Evolutionary conservation across 768 basidiomycete species (phyloP), one percentile per base, ranked within the genome.

Genomic region (Goffeauzyma gilvescens): DNA sequence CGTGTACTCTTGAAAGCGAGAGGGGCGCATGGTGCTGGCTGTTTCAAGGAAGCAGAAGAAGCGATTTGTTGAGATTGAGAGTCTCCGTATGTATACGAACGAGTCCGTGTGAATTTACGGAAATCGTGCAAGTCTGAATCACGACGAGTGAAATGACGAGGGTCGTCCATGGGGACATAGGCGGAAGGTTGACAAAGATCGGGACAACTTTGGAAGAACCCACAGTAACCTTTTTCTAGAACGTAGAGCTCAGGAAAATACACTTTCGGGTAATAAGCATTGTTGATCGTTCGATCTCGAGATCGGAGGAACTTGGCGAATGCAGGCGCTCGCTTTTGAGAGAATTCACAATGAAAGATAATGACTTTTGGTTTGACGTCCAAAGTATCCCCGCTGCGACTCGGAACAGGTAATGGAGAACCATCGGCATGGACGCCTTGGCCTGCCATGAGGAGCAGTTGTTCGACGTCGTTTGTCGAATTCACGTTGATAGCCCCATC

Each of bases 261-360:
- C 31, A 95, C 78, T 58, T 74, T 80, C 4, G 93, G 93, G 61
- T 98, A 98, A 15, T 75, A 64, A 46, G 81, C 79, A 49, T 81
- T 78, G 65, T 95, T 95, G 68, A 81, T 66, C 1, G 78, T 73
- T 35, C 93, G 79, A 58, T 98, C 93, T 60, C 75, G 79, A 23
- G 81, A 79, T 43, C 93, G 79, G 21, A 96, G 69, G 59, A 89
- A 79, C 64, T 90, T 93, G 18, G 93, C 93, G 57, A 90, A 85
- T 7, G 90, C 90, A 1, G 93, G 93, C 1, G 87, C 93, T 32
- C 93, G 72, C 66, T 93, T 93, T 14, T 74, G 79, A 50, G 83
- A 87, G 59, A 95, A 95, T 65, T 98, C 93, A 68, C 93, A 98
- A 59, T 98, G 93, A 71, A 98, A 96, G 34, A 98, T 72, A 24